Conservation (phyloP, 495 filamentous ascomycete genomes). For the Astrothelium macrocarpum region DNA sequence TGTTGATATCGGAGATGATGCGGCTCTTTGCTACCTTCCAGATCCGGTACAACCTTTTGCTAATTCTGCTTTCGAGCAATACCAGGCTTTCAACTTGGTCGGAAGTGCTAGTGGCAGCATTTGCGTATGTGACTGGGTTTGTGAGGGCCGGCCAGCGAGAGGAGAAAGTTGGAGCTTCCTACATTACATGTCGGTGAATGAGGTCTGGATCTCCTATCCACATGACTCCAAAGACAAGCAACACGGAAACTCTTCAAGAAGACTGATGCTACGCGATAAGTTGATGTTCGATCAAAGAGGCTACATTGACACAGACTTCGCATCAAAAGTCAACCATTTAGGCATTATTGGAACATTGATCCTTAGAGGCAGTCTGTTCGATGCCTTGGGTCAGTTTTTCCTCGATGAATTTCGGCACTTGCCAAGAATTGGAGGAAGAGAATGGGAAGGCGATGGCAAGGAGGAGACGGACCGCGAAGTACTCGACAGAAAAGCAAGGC, state of each 20-base stretch:
- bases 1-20: conserved; percentile 49
- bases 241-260: conserved; percentile 19
- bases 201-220: conserved; percentile 53
- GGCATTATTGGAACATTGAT: conserved; percentile 75
- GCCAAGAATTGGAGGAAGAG: conserved; percentile 74
- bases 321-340: conserved; percentile 51
- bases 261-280: conserved; percentile 72
- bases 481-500: conserved; percentile 31
- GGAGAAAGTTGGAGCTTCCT: conserved; percentile 85
- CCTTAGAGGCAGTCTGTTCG: conserved; percentile 63
- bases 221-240: conserved; percentile 31
- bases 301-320: conserved; percentile 9
- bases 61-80: conserved; percentile 69
- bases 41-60: conserved; percentile 88
- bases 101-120: conserved; percentile 48
- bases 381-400: conserved; percentile 56
- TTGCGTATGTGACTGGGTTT: conserved; percentile 88
- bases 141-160: conserved; percentile 69
- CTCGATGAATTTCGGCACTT: conserved; percentile 62
- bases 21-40: conserved; percentile 80
- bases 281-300: conserved; percentile 56
- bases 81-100: conserved; percentile 59
- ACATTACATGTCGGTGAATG: conserved; percentile 71
- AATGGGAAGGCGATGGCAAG: conserved; percentile 49
- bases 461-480: conserved; percentile 31